Base-by-base conservation (phyloP, 2,329 filamentous ascomycete genomes). In the Pseudogymnoascus sp. region DNA sequence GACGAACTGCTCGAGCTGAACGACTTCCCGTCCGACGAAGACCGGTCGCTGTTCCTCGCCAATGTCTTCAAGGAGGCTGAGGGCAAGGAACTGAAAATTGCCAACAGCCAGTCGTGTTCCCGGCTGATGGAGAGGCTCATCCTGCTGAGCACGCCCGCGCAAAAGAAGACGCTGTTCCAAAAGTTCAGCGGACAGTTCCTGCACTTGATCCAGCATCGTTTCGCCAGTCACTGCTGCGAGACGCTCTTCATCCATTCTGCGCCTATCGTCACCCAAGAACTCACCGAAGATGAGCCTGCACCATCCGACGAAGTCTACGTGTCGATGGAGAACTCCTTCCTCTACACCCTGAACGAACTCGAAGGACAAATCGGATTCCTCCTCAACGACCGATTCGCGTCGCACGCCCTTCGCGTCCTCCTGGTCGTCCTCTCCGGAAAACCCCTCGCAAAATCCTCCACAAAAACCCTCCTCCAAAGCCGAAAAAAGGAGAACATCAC, bases 171-270 rank as follows among this genome's bases (percentile, higher is more conserved):
- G 59, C 77, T 99, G 18, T 97, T 97, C 74, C 84, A 85, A 68
- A 91, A 89, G 51, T 97, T 97, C 74, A 86, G 81, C 18, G 87
- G 89, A 36, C 90, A 97, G 76, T 96, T 97, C 76, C 79, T 93
- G 64, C 88, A 93, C 70, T 83, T 99, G 29, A 87, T 97, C 61
- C 93, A 96, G 74, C 95, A 99, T 77, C 89, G 95, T 16, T 99
- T 99, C 72, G 95, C 95, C 4, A 96, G 93, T 66, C 95, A 99
- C 78, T 97, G 93, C 77, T 97, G 93, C 74, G 95, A 99, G 77
- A 91, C 91, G 26, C 82, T 99, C 34, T 97, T 99, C 75, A 80
- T 93, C 60, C 86, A 90, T 67, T 89, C 90, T 1, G 93, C 93
- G 0, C 88, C 90, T 0, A 78, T 89, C 10, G 89, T 96, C 39